Evolutionary conservation across 208 protist species (phyloP), one percentile per base, ranked within the genome.

Genomic region (Leishmania amazonensis): DNA sequence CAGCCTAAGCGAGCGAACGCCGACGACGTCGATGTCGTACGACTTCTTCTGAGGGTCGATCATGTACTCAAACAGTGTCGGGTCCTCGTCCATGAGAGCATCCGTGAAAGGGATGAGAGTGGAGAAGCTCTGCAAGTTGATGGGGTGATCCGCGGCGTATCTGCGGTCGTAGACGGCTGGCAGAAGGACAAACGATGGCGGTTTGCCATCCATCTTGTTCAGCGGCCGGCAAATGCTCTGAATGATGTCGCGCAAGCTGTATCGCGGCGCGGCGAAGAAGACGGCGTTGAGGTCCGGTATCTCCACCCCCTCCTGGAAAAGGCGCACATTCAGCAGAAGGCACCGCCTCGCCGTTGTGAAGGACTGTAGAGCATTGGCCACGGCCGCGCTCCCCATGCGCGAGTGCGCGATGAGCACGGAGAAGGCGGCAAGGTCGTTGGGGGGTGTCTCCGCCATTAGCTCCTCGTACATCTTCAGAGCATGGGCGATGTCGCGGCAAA

Each of bases 11-110:
- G 87, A 86, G 74, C 92, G 90, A 42, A 96, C 85, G 47, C 92
- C 92, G 1, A 96, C 86, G 35, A 96, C 90, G 72, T 81, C 83
- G 80, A 96, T 85, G 76, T 96, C 89, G 80, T 96, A 96, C n/a
- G 77, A 81, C 49, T 91, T 88, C 79, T 94, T 93, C 7, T 92
- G 81, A 42, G 92, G 92, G 82, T 96, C 92, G 68, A 96, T 93
- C 82, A 96, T 90, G 85, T 96, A 94, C 81, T 96, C 92, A 73
- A 92, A 96, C 4, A 96, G 79, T 28, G 81, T 84, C 42, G 92
- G 92, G 80, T 96, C 92, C 76, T 96, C 92, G 84, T 96, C 92
- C 92, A 96, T 96, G 57, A 96, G 88, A 3, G 92, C 92, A 67
- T 96, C 92, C 0, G 92, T 94, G 83, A 96, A 96, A 38, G 92